These are phyloP conservation scores for Platismatia glauca DNA, from an alignment of 495 filamentous ascomycete species.

Conservation along the genomic window DNA sequence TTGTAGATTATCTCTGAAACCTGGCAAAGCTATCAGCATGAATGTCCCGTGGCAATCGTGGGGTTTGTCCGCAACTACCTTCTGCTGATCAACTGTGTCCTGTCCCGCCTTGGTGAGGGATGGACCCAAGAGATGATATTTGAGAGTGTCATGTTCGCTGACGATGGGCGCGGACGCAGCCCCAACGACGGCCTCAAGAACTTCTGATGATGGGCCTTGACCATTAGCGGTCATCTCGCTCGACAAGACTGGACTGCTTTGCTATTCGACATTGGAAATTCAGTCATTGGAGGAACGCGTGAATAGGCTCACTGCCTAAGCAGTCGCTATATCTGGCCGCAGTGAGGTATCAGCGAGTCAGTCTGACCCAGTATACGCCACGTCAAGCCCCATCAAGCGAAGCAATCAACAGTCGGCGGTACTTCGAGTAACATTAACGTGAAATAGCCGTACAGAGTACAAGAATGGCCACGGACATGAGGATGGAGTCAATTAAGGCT, in stretches of 20 bases:
- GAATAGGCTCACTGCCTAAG: not conserved
- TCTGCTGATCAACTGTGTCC: conserved; percentile 84
- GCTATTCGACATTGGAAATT: not conserved
- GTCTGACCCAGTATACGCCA: not conserved
- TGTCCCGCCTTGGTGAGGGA: conserved; percentile 93
- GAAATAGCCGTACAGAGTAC: no score
- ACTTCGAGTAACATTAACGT: no score
- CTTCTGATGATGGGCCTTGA: not conserved
- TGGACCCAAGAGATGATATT: conserved; percentile 74
- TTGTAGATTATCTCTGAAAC: conserved; percentile 97
- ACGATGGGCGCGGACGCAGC: not conserved
- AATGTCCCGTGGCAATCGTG: no score
- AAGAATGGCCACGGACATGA: no score
- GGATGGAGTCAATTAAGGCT: no score
- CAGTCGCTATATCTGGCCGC: not conserved
- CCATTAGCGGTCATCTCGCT: conserved; percentile 14
- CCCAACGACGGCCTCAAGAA: not conserved
- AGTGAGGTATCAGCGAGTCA: no score
- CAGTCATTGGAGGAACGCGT: not conserved
- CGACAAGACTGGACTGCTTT: not conserved
- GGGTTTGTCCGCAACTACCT: conserved; percentile 39
- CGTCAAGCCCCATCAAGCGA: no score
- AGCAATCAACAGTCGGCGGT: no score
- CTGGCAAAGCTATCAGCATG: conserved; percentile 30
- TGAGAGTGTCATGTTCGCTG: conserved; percentile 45